These are phyloP conservation scores for Ophiostoma pallidulum DNA, from an alignment of 2,329 filamentous ascomycete species.

Conservation along the genomic window DNA sequence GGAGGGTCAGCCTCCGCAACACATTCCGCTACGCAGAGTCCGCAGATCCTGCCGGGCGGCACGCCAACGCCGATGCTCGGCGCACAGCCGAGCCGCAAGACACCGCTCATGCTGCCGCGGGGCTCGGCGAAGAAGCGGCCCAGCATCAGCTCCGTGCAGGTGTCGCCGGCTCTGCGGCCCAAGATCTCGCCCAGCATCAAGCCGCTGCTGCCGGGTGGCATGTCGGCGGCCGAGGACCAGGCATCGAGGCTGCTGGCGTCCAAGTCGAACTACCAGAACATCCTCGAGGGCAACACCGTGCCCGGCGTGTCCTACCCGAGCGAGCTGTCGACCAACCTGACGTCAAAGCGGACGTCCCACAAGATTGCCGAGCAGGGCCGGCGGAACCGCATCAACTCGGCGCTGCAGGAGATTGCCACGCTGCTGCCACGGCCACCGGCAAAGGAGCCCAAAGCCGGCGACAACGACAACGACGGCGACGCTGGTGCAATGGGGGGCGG, in stretches of 20 bases:
- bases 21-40: constrained; percentile 55
- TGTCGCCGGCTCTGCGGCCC: constrained; percentile 77
- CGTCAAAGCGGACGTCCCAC: constrained; percentile 92
- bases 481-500: too few relatives aligned
- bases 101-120: constrained; percentile 47
- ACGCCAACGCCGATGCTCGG: constrained; percentile 16
- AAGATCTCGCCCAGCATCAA: constrained; percentile 93
- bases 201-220: constrained; percentile 60
- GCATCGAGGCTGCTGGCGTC: constrained; percentile 72
- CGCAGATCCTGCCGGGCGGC: constrained; percentile 50
- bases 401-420: constrained; percentile 80
- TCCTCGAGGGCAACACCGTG: constrained; percentile 83
- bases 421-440: constrained; percentile 52
- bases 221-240: constrained; percentile 46
- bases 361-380: constrained; percentile 97
- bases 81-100: constrained; percentile 32
- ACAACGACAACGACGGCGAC: constrained; percentile 35
- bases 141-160: constrained; percentile 63
- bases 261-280: constrained; percentile 97
- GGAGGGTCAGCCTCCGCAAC: constrained; percentile 20
- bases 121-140: constrained; percentile 54
- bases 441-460: constrained; percentile 25
- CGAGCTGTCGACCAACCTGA: constrained; percentile 84
- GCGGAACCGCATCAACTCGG: constrained; percentile 89
- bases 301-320: constrained; percentile 86